Evolutionary conservation across 2,329 filamentous ascomycete species (phyloP), one percentile per base, ranked within the genome.

Genomic region (Diaporthe nobilis): DNA sequence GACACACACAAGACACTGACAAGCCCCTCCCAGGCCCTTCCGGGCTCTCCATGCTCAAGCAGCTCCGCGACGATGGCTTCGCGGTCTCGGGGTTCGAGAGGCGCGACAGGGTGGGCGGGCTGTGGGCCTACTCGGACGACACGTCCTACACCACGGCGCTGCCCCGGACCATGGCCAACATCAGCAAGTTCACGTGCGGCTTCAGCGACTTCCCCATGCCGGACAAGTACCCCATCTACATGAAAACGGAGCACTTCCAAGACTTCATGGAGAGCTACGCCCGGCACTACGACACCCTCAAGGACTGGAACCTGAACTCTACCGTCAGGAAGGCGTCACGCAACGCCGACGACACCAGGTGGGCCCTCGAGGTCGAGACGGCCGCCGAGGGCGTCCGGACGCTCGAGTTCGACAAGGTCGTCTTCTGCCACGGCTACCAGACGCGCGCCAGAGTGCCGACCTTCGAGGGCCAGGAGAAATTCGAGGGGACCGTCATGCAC

Each of bases 31-130:
- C 58, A 76, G 75, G 75, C 9, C 75, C 75, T 0, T 76, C 65
- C 7, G 75, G 75, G 42, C 67, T 76, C 2, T 76, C 75, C 13
- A 81, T 85, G 17, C 79, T 86, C 70, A 88, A 88, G 79, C 85
- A 85, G 51, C 77, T 88, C 25, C 78, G 83, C 2, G 86, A 88
- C 74, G 85, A 86, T 79, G 85, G 86, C 12, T 88, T 87, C 71
- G 79, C 86, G 13, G 86, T 83, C 7, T 82, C 83, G 1, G 86
- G 83, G 3, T 88, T 87, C 61, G 87, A 88, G 65, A 80, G 83
- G 39, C 85, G 84, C 72, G 75, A 79, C 60, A 83, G 83, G 73
- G 78, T 87, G 25, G 86, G 86, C 13, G 86, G 86, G 0, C 78
- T 88, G 0, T 88, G 86, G 86, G 82, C 84, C 58, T 87, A 83